Base-by-base conservation (phyloP, 208 protist species). In the Leishmania major region DNA sequence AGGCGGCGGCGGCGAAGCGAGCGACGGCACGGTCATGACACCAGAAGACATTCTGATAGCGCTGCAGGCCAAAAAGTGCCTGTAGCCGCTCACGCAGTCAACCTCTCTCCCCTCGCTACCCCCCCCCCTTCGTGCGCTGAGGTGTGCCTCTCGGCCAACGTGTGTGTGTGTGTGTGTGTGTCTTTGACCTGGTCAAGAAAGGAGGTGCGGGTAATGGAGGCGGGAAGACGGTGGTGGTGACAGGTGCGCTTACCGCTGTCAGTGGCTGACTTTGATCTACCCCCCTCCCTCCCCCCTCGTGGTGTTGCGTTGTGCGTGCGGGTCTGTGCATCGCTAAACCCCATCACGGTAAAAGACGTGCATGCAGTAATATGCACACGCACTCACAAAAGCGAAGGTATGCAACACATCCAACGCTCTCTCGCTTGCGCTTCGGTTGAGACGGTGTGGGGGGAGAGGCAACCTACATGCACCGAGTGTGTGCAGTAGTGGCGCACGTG, bases 1-100 rank as follows among this genome's bases (percentile, higher is more conserved):
- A 15, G 40, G 60, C 73, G 45, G 60, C 62, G 45, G 60, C 62
- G n/a, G 60, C 45, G 69, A 72, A 59, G 75, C 22, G 13, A 25
- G 31, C 0, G 69, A 64, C 43, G 59, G 66, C 25, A 70, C 69
- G n/a, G 72, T 80, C 40, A 77, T 73, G 72, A 84, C 80, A 13
- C 87, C 87, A 19, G 91, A 94, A n/a, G 91, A 94, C n/a, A 86
- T 94, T 6, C 76, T 91, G 51, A 59, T 49, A 3, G 78, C 74
- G 1, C 69, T 92, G 13, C 83, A 86, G 77, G 43, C 62, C 15
- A 86, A 82, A 75, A 76, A 84, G n/a, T 66, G 55, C 4, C 49
- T 78, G 53, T 78, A 66, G 59, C 71, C 15, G n/a, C 49, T 35
- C 71, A 31, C 17, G n/a, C 25, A 43, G 25, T 35, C 47, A 2